Conservation (phyloP, 1,284 basidiomycete species). For the Leccinum griseonigrum region DNA sequence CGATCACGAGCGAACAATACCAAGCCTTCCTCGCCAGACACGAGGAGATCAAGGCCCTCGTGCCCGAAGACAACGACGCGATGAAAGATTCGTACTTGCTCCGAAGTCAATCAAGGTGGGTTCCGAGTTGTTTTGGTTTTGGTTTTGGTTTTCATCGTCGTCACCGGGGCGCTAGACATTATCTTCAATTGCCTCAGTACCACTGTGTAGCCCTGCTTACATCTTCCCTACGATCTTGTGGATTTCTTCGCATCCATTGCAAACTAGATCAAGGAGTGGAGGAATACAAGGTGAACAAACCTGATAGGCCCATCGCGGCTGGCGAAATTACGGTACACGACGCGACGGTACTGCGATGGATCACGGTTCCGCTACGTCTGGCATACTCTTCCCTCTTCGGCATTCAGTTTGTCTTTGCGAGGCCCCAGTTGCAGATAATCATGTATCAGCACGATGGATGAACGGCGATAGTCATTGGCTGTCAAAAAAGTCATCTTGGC, state of each 20-base stretch:
- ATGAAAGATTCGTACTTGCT: slow-evolving; percentile 22
- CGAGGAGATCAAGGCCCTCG: neutral
- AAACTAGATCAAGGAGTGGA: slow-evolving; percentile 40
- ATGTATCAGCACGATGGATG: slow-evolving; percentile 37
- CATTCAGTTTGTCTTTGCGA: slow-evolving; percentile 28
- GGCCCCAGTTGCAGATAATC: slow-evolving; percentile 31
- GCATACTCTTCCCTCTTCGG: slow-evolving; percentile 34
- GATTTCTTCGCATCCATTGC: slow-evolving; percentile 43
- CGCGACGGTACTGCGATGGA: slow-evolving; percentile 38
- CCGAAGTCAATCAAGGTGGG: slow-evolving; percentile 63
- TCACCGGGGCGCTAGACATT: slow-evolving; percentile 28
- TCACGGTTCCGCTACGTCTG: slow-evolving; percentile 34
- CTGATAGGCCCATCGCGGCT: slow-evolving; percentile 39
- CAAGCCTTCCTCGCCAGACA: slow-evolving; percentile 14
- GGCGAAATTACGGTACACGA: slow-evolving; percentile 33
- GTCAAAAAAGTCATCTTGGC: slow-evolving; percentile 38
- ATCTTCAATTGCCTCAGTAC: slow-evolving; percentile 36
- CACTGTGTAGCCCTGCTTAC: slow-evolving; percentile 17
- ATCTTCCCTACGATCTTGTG: slow-evolving; percentile 35
- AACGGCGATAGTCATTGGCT: slow-evolving; percentile 36
- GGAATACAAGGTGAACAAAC: slow-evolving; percentile 43
- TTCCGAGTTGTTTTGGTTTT: neutral
- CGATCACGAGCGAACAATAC: slow-evolving; percentile 13
- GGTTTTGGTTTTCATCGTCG: neutral
- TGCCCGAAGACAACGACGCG: slow-evolving; percentile 18